Base-by-base conservation (phyloP, 106 monocot species). In the Platanthera zijinensis region DNA sequence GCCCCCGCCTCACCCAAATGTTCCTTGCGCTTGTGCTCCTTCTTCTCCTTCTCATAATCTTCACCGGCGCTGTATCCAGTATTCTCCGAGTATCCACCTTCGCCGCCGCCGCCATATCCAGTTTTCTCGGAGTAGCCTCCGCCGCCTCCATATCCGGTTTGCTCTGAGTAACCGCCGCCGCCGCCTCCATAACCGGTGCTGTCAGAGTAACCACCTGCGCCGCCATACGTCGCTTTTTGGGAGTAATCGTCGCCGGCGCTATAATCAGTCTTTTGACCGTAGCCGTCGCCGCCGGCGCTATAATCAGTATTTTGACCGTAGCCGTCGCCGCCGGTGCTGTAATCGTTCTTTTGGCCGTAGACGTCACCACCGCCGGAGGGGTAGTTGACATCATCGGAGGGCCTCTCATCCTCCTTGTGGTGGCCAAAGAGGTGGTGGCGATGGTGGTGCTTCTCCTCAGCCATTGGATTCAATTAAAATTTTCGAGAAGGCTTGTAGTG, bases 21-120 rank as follows among this genome's bases (percentile, higher is more conserved):
- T 78, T 92, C 89, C 81, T 79, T 89, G 25, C 80, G 59, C 83
- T 87, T 89, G 78, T 92, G 83, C 78, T 89, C 92, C 59, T 83
- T 76, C 78, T 56, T 51, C 73, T 81, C 80, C 74, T 56, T 79
- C 48, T 79, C 85, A 51, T 82, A 64, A 11, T 48, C 82, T n/a
- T 74, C 76, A 18, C 76, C 79, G 49, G 56, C 19, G 59, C 45
- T 39, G 56, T 75, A 78, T 11, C 14, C 74, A 15, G 28, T 56
- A 5, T 64, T 39, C 14, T 21, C 5, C 13, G 53, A 18, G 17
- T 45, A 62, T 25, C 25, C 25, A 19, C 66, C 66, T 6, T 11
- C 66, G 48, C 32, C 66, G 48, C 47, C 48, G 48, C 15, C 21
- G 8, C 28, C 66, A 66, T 70, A 70, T 0, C 48, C 69, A n/a